Percentiles rank a stretch among this genome's conserved stretches.
phyloP scores from a whole-genome alignment of 805 yeast species.

The Candida vaughaniae region DNA sequence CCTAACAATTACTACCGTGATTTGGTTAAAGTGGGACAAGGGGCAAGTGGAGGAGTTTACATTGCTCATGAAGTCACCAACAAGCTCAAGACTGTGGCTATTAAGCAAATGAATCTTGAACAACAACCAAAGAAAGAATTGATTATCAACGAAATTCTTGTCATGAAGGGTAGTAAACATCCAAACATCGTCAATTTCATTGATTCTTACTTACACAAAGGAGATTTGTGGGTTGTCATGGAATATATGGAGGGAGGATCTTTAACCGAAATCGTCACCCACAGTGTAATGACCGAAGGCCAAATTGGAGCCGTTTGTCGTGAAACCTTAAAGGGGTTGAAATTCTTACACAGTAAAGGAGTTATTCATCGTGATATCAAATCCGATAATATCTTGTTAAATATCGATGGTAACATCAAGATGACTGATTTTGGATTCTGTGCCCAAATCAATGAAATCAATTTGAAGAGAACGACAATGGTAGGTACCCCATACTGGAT shows the following conservation, averaged over 20 bases:
- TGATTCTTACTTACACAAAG: conserved; percentile 74
- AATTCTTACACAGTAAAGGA: conserved; percentile 86
- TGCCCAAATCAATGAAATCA: conserved; percentile 64
- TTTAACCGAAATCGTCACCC: conserved; percentile 91
- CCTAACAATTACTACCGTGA: conserved; percentile 70
- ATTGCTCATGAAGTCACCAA: conserved; percentile 67
- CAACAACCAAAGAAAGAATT: conserved; percentile 95
- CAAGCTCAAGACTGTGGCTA: conserved; percentile 67
- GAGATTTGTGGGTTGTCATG: conserved; percentile 95
- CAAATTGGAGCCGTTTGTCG: conserved; percentile 95
- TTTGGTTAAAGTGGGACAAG: conserved; percentile 89
- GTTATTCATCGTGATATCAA: conserved; percentile 96
- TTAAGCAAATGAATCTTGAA: conserved; percentile 93
- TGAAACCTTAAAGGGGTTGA: conserved; percentile 83
- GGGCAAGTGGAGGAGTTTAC: conserved; percentile 97
- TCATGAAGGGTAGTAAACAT: conserved; percentile 91
- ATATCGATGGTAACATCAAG: conserved; percentile 84
- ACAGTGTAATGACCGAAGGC: conserved; percentile 84
- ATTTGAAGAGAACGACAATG: conserved; percentile 92
- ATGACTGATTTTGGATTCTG: conserved; percentile 96
- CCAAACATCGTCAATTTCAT: conserved; percentile 91
- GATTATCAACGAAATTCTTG: conserved; percentile 91
- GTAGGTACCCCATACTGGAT: conserved; percentile 99
- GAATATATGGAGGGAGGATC: conserved; percentile 99
- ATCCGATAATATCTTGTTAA: conserved; percentile 85